Percentiles rank a stretch among this genome's conserved stretches.
These are phyloP conservation scores for Nepenthes alata DNA, from an alignment of 179 eudicot species.

Conservation along the genomic window DNA sequence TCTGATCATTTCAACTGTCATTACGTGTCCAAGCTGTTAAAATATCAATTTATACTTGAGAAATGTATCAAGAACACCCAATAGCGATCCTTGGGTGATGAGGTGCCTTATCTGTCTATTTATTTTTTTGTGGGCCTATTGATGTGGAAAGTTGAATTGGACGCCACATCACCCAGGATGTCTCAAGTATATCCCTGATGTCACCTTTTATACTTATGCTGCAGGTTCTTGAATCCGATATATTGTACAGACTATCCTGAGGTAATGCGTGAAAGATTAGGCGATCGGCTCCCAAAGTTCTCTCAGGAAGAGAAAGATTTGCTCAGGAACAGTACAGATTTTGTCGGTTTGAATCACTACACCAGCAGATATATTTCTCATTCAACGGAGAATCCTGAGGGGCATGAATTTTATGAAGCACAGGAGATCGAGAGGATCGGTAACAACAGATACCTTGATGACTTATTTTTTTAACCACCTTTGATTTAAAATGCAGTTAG, in stretches of 20 bases:
- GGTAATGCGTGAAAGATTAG: slow-evolving; percentile 63
- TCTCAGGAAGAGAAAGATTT: slow-evolving; percentile 45
- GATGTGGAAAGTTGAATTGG: too few relatives aligned
- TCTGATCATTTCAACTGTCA: too few relatives aligned
- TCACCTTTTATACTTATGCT: not conserved
- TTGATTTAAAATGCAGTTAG: not conserved
- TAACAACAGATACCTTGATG: slow-evolving; percentile 14
- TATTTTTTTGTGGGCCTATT: too few relatives aligned
- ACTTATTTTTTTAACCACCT: slow-evolving; percentile 1
- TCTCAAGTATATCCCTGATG: not conserved
- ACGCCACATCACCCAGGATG: too few relatives aligned
- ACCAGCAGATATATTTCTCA: slow-evolving; percentile 60
- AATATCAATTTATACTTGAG: too few relatives aligned
- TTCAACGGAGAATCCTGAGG: slow-evolving; percentile 23
- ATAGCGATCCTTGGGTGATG: too few relatives aligned
- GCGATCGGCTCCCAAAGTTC: slow-evolving; percentile 58
- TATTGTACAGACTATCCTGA: slow-evolving; percentile 68
- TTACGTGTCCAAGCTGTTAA: too few relatives aligned
- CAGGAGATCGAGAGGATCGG: slow-evolving; percentile 69
- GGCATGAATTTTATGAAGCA: slow-evolving; percentile 31
- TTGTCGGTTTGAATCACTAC: slow-evolving; percentile 74
- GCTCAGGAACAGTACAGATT: slow-evolving; percentile 50
- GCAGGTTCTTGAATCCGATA: slow-evolving; percentile 81
- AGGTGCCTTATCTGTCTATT: too few relatives aligned
- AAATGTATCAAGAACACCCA: too few relatives aligned